phyloP scores from a whole-genome alignment of 257 asterid genomes.

The Ehretia macrophylla region DNA sequence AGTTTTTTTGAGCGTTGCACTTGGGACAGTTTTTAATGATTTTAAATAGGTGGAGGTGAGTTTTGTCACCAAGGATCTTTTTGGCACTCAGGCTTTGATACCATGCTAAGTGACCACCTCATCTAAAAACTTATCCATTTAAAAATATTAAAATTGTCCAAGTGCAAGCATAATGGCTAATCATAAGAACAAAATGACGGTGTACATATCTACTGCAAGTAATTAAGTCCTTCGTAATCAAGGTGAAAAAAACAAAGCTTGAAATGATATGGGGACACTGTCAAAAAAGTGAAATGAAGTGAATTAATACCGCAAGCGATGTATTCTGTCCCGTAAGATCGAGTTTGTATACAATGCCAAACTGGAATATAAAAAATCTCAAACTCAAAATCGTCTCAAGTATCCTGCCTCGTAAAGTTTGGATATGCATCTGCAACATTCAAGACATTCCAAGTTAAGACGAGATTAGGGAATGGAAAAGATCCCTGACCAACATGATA shows the following conservation, averaged over 20 bases:
- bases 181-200: too few species aligned
- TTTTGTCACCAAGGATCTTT: too few species aligned
- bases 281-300: conserved; percentile 1
- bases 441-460: neutral
- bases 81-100: too few species aligned
- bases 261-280: neutral
- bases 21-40: too few species aligned
- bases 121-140: too few species aligned
- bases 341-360: conserved; percentile 93
- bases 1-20: too few species aligned
- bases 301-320: conserved; percentile 75
- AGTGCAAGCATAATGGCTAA: too few species aligned
- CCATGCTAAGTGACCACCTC: too few species aligned
- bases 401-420: conserved; percentile 89
- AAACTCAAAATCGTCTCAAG: conserved; percentile 94
- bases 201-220: too few species aligned
- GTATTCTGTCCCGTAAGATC: conserved; percentile 65
- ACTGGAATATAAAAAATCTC: conserved; percentile 87
- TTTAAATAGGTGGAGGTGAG: too few species aligned
- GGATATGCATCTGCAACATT: conserved; percentile 75
- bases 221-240: too few species aligned
- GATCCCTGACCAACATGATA: neutral
- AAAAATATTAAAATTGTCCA: too few species aligned
- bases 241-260: neutral
- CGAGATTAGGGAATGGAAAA: neutral